A percentile compares a stretch with the other conserved stretches of the same genome.
These are phyloP conservation scores for Teratosphaeria destructans DNA, from an alignment of 2,329 filamentous ascomycete species.

Conservation along the genomic window DNA sequence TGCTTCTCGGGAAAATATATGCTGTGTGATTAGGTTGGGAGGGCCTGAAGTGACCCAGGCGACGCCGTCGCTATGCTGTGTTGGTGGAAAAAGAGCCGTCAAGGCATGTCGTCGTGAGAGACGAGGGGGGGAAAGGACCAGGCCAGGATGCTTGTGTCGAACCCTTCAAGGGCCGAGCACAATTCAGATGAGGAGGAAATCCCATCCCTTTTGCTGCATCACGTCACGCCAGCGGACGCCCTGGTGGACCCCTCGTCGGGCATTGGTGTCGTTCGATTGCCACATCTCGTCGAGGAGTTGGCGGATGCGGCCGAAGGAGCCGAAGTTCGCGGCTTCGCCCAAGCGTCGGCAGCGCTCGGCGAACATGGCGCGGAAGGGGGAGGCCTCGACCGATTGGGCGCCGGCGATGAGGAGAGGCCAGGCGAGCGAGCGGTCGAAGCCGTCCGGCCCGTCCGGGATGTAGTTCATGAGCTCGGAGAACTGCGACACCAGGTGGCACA, in stretches of 20 bases:
- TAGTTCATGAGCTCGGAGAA: slow-evolving; percentile 66
- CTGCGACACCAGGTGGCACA: slow-evolving; percentile 65
- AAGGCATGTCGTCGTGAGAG: slow-evolving; percentile 2
- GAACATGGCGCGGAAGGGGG: slow-evolving; percentile 68
- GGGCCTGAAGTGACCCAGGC: slow-evolving; percentile 3
- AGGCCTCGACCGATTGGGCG: slow-evolving; percentile 61
- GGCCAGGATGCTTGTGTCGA: slow-evolving; percentile 17
- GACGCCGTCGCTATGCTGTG: slow-evolving; percentile 24
- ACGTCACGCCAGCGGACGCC: slow-evolving; percentile 90
- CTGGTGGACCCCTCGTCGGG: slow-evolving; percentile 40
- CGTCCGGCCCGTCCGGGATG: slow-evolving; percentile 69
- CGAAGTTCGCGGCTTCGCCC: slow-evolving; percentile 66
- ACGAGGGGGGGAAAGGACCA: slow-evolving; percentile 5
- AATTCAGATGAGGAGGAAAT: slow-evolving; percentile 72
- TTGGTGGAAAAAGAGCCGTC: slow-evolving; percentile 2
- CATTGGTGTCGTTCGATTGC: slow-evolving; percentile 58
- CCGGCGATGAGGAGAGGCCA: slow-evolving; percentile 91
- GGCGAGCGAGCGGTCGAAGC: slow-evolving; percentile 81
- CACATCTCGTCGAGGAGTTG: slow-evolving; percentile 75
- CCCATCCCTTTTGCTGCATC: slow-evolving; percentile 85
- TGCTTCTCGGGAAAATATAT: neutral
- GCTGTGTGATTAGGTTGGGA: neutral
- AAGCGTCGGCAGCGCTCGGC: slow-evolving; percentile 63
- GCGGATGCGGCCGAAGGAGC: slow-evolving; percentile 75
- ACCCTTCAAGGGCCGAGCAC: slow-evolving; percentile 11